These are phyloP conservation scores for Gossypium davidsonii DNA, from an alignment of 441 rosid genomes.

Conservation along the genomic window DNA sequence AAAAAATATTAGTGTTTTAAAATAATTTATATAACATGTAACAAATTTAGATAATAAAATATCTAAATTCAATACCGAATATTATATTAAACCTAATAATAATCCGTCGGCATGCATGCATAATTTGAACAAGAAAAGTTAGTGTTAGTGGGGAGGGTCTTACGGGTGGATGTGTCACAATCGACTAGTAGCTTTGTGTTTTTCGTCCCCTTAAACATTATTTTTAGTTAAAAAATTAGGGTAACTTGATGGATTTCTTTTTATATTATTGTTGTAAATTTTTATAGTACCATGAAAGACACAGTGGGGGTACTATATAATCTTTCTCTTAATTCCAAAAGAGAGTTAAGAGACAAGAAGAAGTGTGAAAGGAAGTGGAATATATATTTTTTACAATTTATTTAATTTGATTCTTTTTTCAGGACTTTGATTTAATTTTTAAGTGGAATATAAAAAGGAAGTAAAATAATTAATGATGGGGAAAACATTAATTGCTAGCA, in stretches of 20 bases:
- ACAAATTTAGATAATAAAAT: neutral
- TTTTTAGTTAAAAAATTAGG: no score
- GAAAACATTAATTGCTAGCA: no score
- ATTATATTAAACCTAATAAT: no score
- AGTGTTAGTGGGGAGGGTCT: constrained; percentile 38
- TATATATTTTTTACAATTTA: neutral
- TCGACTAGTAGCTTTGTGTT: constrained; percentile 63
- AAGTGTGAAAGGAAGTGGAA: neutral
- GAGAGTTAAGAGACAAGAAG: neutral
- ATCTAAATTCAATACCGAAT: neutral
- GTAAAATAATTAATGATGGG: no score
- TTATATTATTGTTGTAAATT: no score
- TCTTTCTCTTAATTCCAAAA: neutral
- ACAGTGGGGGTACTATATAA: neutral
- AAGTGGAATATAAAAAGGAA: no score
- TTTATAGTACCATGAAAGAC: neutral
- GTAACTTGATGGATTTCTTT: no score
- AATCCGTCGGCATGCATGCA: no score
- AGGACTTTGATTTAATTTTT: no score
- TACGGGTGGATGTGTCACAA: constrained; percentile 54
- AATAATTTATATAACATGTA: no score
- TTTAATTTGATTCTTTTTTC: no score
- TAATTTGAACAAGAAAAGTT: neutral
- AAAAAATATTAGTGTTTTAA: no score
- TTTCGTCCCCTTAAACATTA: constrained; percentile 25